Percentiles rank a stretch among this genome's conserved stretches.
phyloP scores from a whole-genome alignment of 2,329 filamentous ascomycete species.

The Alternaria tenuissima region DNA sequence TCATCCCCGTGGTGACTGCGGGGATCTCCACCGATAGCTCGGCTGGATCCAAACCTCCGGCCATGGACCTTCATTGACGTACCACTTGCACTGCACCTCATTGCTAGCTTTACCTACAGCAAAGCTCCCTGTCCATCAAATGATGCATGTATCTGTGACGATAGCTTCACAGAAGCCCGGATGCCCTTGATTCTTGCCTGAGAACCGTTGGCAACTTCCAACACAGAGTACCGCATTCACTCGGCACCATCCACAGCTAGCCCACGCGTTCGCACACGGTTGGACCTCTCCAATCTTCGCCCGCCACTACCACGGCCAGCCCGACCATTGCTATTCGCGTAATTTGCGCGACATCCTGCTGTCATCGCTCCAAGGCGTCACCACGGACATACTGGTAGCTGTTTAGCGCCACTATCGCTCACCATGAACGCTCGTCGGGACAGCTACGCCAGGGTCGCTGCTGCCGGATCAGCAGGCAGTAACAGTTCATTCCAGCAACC shows the following conservation, averaged over 20 bases:
- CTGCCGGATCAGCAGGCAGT: constrained; percentile 54
- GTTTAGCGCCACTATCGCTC: constrained; percentile 10
- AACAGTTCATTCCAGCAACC: constrained; percentile 45
- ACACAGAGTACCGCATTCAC: constrained; percentile 23
- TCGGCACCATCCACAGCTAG: constrained; percentile 18
- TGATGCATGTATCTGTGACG: constrained; percentile 41
- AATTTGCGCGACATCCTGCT: constrained; percentile 1
- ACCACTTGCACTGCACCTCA: constrained; percentile 14
- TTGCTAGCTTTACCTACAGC: constrained; percentile 13
- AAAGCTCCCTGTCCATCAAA: constrained; percentile 19
- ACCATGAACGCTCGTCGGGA: constrained; percentile 25
- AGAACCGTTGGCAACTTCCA: constrained; percentile 21
- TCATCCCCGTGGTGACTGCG: constrained; percentile 14
- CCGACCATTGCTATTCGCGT: constrained; percentile 35
- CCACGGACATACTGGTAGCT: constrained; percentile 54
- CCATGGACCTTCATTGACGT: constrained; percentile 6
- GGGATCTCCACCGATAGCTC: constrained; percentile 23
- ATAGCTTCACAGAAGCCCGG: constrained; percentile 26
- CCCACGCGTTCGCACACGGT: constrained; percentile 19
- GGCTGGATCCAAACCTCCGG: constrained; percentile 18
- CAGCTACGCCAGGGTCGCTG: constrained; percentile 68
- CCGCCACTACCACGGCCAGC: not conserved
- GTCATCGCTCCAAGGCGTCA: constrained; percentile 9
- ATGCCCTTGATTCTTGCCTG: constrained; percentile 41
- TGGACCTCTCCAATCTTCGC: constrained; percentile 10